Evolutionary conservation across 345 rosid genomes (phyloP), one percentile per base, ranked within the genome.

Genomic region (Carallia pectinifolia): DNA sequence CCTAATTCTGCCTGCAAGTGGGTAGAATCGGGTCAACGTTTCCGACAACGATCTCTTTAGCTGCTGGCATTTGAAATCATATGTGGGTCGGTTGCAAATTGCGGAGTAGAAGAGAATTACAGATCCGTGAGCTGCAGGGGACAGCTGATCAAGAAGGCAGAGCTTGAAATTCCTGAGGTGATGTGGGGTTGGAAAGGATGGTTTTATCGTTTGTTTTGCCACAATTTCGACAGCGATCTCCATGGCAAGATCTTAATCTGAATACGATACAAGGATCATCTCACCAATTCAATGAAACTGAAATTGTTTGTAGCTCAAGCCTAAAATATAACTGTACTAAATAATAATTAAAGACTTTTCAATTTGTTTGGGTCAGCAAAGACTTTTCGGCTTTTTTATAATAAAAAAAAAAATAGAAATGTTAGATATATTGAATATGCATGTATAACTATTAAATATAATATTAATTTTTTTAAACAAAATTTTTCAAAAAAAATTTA

Each of bases 11-110:
- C 81, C 81, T 1, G 74, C 79, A 4, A 77, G 64, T 5, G 87
- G 91, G 72, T 83, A 85, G 39, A 81, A 85, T 53, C 50, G 71
- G 59, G 80, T 61, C 58, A 85, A 69, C 23, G 77, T 71, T 62
- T 75, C 55, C 0, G 91, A 82, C 31, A 87, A 68, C 6, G 91
- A 85, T 74, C 27, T 53, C 80, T 85, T 85, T 1, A 77, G 67
- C 17, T 12, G 53, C 58, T 52, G 62, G 18, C 53, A 67, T 62
- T 34, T 52, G 23, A 58, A 67, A 5, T 62, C 13, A 13, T 1
- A 23, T 1, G 37, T 5, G 33, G 7, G 7, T 4, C 29, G 17
- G 34, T 4, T 34, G 47, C 3, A n/a, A 37, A n/a, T 53, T 34
- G 19, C 37, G 15, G 73, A 37, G 70, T 72, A 80, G 47, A 76